Evolutionary conservation across 192 early-diverging fungal genomes (phyloP).

Genomic region (Glomus cerebriforme): DNA sequence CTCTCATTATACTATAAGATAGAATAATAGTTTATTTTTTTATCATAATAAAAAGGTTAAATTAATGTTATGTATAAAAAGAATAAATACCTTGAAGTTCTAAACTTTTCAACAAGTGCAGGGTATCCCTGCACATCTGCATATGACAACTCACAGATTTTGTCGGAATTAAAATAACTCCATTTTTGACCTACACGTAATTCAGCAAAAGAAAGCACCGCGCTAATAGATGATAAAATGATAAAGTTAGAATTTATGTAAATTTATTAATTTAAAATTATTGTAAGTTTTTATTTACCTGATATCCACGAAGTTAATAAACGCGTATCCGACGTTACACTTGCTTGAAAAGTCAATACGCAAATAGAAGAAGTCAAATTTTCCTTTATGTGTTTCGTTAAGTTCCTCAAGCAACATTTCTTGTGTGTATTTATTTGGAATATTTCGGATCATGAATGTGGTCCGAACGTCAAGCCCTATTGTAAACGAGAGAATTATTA

Average conservation of each 20-base stretch:
- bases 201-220: conserved; percentile 66
- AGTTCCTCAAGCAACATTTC: conserved; percentile 78
- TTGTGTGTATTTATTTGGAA: conserved; percentile 86
- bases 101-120: conserved; percentile 75
- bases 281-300: conserved; percentile 43
- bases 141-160: conserved; percentile 70
- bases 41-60: not conserved
- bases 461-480: conserved; percentile 66
- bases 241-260: not conserved
- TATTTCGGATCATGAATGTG: conserved; percentile 86
- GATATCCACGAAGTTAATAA: conserved; percentile 71
- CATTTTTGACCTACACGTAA: conserved; percentile 74
- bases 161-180: conserved; percentile 81
- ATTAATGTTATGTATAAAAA: not conserved
- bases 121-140: conserved; percentile 79
- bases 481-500: conserved; percentile 28
- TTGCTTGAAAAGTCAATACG: conserved; percentile 87
- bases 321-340: conserved; percentile 85
- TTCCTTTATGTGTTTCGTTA: conserved; percentile 66
- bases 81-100: conserved; percentile 68
- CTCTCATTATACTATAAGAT: conserved; percentile 72
- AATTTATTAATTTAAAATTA: not conserved
- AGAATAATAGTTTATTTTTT: conserved; percentile 2
- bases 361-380: conserved; percentile 80
- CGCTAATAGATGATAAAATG: conserved; percentile 44